Base-by-base conservation (phyloP, 1,139 yeast genomes). In the Yamadazyma dendronema region DNA sequence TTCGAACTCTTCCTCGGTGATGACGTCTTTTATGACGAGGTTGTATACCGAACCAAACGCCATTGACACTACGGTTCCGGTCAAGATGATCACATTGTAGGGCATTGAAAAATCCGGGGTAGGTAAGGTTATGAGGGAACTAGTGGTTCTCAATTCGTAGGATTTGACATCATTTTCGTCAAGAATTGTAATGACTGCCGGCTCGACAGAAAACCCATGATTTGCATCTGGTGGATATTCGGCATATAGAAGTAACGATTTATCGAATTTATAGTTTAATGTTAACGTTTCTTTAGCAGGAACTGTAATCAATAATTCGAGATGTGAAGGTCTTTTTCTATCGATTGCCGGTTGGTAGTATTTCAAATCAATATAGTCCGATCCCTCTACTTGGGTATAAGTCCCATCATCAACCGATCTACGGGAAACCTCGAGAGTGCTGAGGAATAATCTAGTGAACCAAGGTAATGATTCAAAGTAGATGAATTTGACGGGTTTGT, bases 101-200 rank as follows among this genome's bases (percentile, higher is more conserved):
- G 98, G 98, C 99, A 94, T 94, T 42, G 96, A 86, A 61, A 94
- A 94, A 65, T 94, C 99, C 0, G 99, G 99, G 0, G 97, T 94
- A 2, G 98, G 97, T 36, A 94, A 72, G 0, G 95, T 80, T 34
- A 94, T 69, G 40, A 94, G 67, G 37, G 90, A 72, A 31, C 97
- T 85, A 1, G 97, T 81, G 0, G 97, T 88, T 53, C 98, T 74
- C 43, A 83, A 58, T 35, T 79, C 75, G 49, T 86, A 87, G n/a
- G 49, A 40, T 27, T 44, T 43, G 1, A 59, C 44, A 5, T 53
- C 48, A 4, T 45, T 40, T 11, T 53, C 44, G n/a, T 54, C 49
- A 4, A 74, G 44, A 0, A 85, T 76, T 1, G 84, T 74, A 9
- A 89, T 68, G 5, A 88, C 84, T 3, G 92, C 96, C 0, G 97